A percentile compares a stretch with the other conserved stretches of the same genome.
phyloP scores from a whole-genome alignment of 306 rosid species.

The Malus sylvestris region DNA sequence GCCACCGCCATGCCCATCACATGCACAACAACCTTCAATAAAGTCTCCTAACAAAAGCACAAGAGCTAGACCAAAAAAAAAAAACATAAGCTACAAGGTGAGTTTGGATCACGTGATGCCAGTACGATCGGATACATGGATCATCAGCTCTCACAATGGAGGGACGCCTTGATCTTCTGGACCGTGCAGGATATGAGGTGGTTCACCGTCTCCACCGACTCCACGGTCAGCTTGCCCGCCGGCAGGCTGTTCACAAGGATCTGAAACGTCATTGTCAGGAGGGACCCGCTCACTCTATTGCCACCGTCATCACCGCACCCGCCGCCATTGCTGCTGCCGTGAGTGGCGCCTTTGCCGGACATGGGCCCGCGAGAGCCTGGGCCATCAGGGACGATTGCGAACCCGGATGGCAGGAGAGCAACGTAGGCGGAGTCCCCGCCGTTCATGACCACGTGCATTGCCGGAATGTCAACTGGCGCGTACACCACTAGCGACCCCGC shows the following conservation, averaged over 20 bases:
- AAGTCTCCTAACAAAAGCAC: not conserved
- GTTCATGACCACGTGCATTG: conserved; percentile 97
- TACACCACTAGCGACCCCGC: conserved; percentile 88
- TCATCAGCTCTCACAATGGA: conserved; percentile 58
- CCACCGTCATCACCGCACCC: conserved; percentile 5
- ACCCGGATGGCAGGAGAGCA: conserved; percentile 78
- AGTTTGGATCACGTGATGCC: not conserved
- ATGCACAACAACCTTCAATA: conserved; percentile 12
- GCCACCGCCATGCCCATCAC: conserved; percentile 6
- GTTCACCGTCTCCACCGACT: conserved; percentile 94
- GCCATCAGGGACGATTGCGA: conserved; percentile 88
- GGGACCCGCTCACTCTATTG: conserved; percentile 54
- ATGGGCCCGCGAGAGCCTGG: conserved; percentile 41
- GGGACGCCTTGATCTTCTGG: conserved; percentile 86
- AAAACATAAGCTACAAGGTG: not conserved
- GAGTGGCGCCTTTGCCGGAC: not conserved
- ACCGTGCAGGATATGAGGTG: conserved; percentile 87
- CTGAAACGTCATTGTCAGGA: conserved; percentile 89
- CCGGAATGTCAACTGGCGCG: conserved; percentile 97
- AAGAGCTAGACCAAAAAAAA: not conserved
- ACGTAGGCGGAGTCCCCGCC: conserved; percentile 97
- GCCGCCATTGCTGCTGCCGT: conserved; percentile 8
- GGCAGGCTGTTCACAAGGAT: conserved; percentile 90
- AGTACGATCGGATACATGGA: not conserved
- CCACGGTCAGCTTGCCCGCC: conserved; percentile 85